These are phyloP conservation scores for Pestalotiopsis sp. DNA, from an alignment of 2,329 filamentous ascomycete genomes.

Conservation along the genomic window DNA sequence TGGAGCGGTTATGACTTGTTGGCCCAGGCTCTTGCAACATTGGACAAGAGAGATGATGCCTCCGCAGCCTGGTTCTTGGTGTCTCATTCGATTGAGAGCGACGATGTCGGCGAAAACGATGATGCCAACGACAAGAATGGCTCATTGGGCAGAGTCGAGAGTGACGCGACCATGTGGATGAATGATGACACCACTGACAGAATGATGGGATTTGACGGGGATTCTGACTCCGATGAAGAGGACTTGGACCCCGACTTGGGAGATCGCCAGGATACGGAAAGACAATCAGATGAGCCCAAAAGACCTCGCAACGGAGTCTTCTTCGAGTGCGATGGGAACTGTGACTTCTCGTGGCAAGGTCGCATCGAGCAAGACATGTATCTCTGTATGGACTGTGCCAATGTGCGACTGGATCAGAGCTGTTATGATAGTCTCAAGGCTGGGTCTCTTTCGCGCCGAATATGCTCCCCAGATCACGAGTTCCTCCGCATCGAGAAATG, in stretches of 20 bases:
- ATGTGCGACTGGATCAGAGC: neutral
- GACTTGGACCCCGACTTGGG: neutral
- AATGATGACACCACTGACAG: neutral
- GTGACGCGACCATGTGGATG: neutral
- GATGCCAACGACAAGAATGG: neutral
- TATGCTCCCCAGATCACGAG: neutral
- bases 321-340: neutral
- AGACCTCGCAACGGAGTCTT: neutral
- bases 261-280: neutral
- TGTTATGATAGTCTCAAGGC: neutral
- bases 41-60: neutral
- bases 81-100: neutral
- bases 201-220: neutral
- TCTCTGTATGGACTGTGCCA: neutral
- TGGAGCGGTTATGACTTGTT: neutral
- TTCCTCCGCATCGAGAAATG: neutral
- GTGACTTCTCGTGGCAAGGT: neutral
- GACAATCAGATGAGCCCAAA: neutral
- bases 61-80: neutral
- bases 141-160: neutral
- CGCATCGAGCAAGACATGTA: neutral
- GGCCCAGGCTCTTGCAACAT: neutral
- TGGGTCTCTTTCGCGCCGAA: neutral
- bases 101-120: neutral
- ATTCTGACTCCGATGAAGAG: neutral